phyloP scores from a whole-genome alignment of 2,329 filamentous ascomycete genomes.

The Aspergillus tubingensis region DNA sequence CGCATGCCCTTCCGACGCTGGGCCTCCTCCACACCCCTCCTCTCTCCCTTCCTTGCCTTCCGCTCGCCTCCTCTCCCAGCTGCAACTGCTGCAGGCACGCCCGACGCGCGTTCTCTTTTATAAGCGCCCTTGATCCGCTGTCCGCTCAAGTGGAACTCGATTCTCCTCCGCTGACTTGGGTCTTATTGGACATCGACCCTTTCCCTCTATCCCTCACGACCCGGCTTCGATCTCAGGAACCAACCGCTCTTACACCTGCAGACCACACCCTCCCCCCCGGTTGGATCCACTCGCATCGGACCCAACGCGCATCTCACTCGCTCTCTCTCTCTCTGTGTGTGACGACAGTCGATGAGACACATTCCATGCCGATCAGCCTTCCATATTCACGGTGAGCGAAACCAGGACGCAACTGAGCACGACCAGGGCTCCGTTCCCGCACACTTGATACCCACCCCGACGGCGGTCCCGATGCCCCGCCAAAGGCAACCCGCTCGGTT shows the following conservation, averaged over 20 bases:
- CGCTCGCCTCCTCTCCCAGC: constrained; percentile 10
- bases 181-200: neutral
- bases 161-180: neutral
- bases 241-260: neutral
- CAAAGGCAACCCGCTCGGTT: constrained; percentile 38
- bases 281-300: constrained; percentile 2
- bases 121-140: constrained; percentile 12
- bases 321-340: neutral
- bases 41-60: constrained; percentile 21
- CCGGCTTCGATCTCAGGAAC: neutral
- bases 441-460: constrained; percentile 3
- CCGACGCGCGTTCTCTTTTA: constrained; percentile 21
- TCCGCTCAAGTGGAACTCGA: neutral
- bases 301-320: neutral
- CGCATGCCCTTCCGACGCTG: constrained; percentile 1
- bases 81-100: constrained; percentile 20
- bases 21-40: constrained; percentile 3
- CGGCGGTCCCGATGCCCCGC: constrained; percentile 36
- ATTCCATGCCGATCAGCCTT: constrained; percentile 16
- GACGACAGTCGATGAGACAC: constrained; percentile 2
- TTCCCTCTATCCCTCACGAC: neutral
- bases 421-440: constrained; percentile 7
- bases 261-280: neutral
- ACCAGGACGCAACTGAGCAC: constrained; percentile 5
- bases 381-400: constrained; percentile 7